Evolutionary conservation across 2,329 filamentous ascomycete genomes (phyloP).

Genomic region (Phyllosticta capitalensis): DNA sequence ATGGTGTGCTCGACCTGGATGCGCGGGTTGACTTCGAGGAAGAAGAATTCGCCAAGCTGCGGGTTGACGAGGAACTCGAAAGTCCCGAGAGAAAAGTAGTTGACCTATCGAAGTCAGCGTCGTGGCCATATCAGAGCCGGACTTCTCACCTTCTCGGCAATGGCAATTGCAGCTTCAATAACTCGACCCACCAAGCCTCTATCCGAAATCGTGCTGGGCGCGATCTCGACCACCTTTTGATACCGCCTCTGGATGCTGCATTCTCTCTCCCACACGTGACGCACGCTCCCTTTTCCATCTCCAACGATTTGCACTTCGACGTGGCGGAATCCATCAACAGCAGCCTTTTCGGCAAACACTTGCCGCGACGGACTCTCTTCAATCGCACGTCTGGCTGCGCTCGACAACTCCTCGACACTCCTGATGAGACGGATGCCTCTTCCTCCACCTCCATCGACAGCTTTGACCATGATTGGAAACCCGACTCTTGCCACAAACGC

Average conservation of each 20-base stretch:
- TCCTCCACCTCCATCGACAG: conserved; percentile 55
- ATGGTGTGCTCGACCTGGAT: conserved; percentile 55
- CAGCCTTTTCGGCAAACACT: conserved; percentile 55
- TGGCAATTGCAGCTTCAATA: conserved; percentile 44
- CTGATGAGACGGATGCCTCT: conserved; percentile 49
- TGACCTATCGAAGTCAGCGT: conserved; percentile 28
- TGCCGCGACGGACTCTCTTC: conserved; percentile 50
- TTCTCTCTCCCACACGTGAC: conserved; percentile 51
- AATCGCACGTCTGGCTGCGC: conserved; percentile 32
- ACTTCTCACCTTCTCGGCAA: conserved; percentile 37
- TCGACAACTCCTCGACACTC: conserved; percentile 30
- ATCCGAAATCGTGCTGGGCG: conserved; percentile 43
- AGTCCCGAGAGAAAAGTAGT: conserved; percentile 51
- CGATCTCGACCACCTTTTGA: conserved; percentile 52
- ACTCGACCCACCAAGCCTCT: conserved; percentile 39
- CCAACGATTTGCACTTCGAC: conserved; percentile 53
- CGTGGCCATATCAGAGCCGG: not conserved
- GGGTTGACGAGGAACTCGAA: conserved; percentile 55
- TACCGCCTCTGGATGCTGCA: conserved; percentile 52
- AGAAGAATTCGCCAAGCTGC: conserved; percentile 42
- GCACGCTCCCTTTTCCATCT: conserved; percentile 42
- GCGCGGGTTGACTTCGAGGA: conserved; percentile 52
- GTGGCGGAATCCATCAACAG: conserved; percentile 50
- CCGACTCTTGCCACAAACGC: conserved; percentile 50
- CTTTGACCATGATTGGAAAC: conserved; percentile 53